These are phyloP conservation scores for Jasminum sambac DNA, from an alignment of 257 asterid genomes.

Conservation along the genomic window DNA sequence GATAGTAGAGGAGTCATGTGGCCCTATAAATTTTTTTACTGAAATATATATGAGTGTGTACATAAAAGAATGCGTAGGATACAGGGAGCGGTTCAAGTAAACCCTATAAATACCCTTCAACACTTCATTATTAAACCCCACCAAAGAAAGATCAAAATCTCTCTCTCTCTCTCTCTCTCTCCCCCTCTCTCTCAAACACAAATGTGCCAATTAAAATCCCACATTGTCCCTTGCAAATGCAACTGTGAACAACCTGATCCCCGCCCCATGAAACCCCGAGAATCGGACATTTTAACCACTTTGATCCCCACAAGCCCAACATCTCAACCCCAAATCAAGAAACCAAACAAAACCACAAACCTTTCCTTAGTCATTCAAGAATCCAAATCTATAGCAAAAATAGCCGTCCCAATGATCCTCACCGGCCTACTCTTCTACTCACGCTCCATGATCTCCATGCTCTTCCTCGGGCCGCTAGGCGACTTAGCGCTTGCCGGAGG, in stretches of 20 bases:
- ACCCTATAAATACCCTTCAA: slow-evolving; percentile 4
- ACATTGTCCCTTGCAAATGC: slow-evolving; percentile 2
- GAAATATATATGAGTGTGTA: too few relatives aligned
- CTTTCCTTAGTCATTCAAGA: slow-evolving; percentile 21
- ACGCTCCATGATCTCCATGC: slow-evolving; percentile 36
- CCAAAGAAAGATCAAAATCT: not conserved
- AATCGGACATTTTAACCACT: slow-evolving; percentile 21
- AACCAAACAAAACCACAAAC: slow-evolving; percentile 2
- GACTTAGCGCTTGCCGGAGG: slow-evolving; percentile 33
- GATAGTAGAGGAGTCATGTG: too few relatives aligned
- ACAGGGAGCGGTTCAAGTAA: too few relatives aligned
- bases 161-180: not conserved
- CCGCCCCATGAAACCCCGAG: slow-evolving; percentile 5
- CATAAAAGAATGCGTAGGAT: too few relatives aligned
- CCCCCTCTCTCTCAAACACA: not conserved
- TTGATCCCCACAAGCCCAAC: slow-evolving; percentile 26
- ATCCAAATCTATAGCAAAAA: slow-evolving; percentile 29
- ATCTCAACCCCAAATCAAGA: slow-evolving; percentile 14
- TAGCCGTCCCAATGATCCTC: slow-evolving; percentile 33
- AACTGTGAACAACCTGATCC: not conserved
- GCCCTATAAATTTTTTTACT: too few relatives aligned
- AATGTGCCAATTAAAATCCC: slow-evolving; percentile 22
- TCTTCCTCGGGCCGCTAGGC: slow-evolving; percentile 31
- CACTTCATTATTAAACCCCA: not conserved
- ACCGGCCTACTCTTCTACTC: slow-evolving; percentile 35